A percentile compares a stretch with the other conserved stretches of the same genome.
Conservation (phyloP, 1,284 basidiomycete species). For the Apiotrichum domesticum region DNA sequence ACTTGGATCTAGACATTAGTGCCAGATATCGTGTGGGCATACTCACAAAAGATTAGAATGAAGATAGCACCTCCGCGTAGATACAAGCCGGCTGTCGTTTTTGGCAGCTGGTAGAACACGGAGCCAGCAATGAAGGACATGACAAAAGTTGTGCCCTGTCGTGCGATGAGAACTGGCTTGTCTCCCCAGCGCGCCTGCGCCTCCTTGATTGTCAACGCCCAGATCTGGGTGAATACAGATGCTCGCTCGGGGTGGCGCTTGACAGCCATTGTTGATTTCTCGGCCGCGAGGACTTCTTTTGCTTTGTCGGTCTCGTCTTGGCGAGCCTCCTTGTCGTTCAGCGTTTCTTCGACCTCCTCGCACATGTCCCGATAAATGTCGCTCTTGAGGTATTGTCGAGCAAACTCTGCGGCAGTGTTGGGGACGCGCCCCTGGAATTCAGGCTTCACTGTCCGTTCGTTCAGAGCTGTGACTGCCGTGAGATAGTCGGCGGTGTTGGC, state of each 20-base stretch:
- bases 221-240: slow-evolving; percentile 31
- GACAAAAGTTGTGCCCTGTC: slow-evolving; percentile 33
- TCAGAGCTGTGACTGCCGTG: slow-evolving; percentile 53
- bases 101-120: slow-evolving; percentile 61
- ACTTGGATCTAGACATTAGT: slow-evolving; percentile 34
- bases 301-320: slow-evolving; percentile 21
- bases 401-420: slow-evolving; percentile 57
- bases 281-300: slow-evolving; percentile 16
- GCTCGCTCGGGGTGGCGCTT: slow-evolving; percentile 22
- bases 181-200: slow-evolving; percentile 42
- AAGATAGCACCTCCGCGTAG: slow-evolving; percentile 66
- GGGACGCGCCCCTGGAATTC: slow-evolving; percentile 53
- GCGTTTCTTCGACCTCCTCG: slow-evolving; percentile 31
- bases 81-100: slow-evolving; percentile 56
- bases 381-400: slow-evolving; percentile 25
- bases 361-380: slow-evolving; percentile 29
- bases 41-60: slow-evolving; percentile 44
- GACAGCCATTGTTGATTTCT: slow-evolving; percentile 22
- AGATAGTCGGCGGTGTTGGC: slow-evolving; percentile 57
- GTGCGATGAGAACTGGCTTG: slow-evolving; percentile 28
- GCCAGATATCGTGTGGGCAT: neutral
- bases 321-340: slow-evolving; percentile 17
- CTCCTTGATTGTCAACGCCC: slow-evolving; percentile 34
- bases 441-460: slow-evolving; percentile 55
- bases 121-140: slow-evolving; percentile 56